Base-by-base conservation (phyloP, 805 yeast species). In the Dipodascus geniculatus region DNA sequence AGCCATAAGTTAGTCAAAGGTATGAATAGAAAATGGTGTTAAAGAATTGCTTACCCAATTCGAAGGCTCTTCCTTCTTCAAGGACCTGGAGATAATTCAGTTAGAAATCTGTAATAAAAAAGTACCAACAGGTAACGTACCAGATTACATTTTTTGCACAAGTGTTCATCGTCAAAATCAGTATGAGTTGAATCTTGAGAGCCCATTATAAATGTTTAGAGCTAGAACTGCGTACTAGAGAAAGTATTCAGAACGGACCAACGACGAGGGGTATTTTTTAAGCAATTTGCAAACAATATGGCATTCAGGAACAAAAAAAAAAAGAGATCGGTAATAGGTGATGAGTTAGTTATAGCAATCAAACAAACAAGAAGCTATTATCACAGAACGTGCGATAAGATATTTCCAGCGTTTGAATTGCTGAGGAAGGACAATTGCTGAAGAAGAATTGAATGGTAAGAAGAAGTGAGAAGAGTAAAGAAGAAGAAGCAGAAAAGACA, bases 21-120 rank as follows among this genome's bases (percentile, higher is more conserved):
- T 9, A 33, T 44, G 20, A 22, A 20, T 33, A 22, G 20, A 3
- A 44, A 35, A 20, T 20, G 24, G 9, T 38, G 17, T 17, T 28
- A 14, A n/a, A 23, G 4, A 8, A 20, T 22, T 9, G 57, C 64
- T 47, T 53, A 64, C 70, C 71, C 23, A 91, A 73, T 66, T 91
- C 98, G 65, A 88, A 93, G 2, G 98, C 98, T 59, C 90, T 95
- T 31, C 96, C 96, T 62, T 87, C 95, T 19, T 78, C 78, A 50
- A 91, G 86, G 23, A 83, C 71, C 55, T 75, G 64, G 42, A 22
- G 23, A 71, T 63, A 58, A 82, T 78, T 38, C 38, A 28, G 35
- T 28, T 42, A 19, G 16, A 52, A 17, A 14, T n/a, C 16, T n/a
- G 48, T 8, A 42, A 6, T 8, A 17, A 14, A 47, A 23, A 47